Evolutionary conservation across 1,139 yeast species (phyloP), one percentile per base, ranked within the genome.

Genomic region (Diutina rugosa): DNA sequence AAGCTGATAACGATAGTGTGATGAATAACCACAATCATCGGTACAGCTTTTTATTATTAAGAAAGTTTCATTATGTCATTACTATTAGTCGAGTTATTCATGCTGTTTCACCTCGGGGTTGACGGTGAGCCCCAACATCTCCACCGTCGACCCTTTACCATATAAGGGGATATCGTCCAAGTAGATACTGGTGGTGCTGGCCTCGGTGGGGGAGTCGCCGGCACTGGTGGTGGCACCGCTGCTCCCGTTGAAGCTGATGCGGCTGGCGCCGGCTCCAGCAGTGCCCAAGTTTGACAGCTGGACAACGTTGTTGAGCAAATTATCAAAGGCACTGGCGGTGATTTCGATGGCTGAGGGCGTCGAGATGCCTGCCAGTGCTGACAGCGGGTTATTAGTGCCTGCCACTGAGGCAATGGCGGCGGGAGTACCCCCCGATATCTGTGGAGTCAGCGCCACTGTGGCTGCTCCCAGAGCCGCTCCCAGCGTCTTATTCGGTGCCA

Each of bases 71-170:
- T 35, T n/a, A 35, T 35, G 41, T 35, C 41, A 12, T 35, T 35
- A 35, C 16, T 35, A 46, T 46, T 21, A 46, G 6, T 10, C 29
- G 49, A 44, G n/a, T 46, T 18, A 26, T 12, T 21, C 30, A 46
- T 18, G 49, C 9, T 44, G 4, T 10, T 60, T 61, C 21, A 61
- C 62, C 21, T 62, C 67, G 38, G 63, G 56, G 58, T 70, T 70
- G 26, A 68, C 61, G 58, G 66, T 66, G 55, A 72, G 59, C 26
- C 73, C 73, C 56, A 73, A 63, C 64, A 63, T 66, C 59, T 72
- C 76, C 44, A 73, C 70, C n/a, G 77, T 72, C 56, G 73, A 69
- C 21, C 73, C 76, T 60, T 70, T 71, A 2, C 77, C 77, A 56
- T 71, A 71, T 49, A 72, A 63, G 28, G 77, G 77, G 26, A 71